Conservation (phyloP, 169 alveolate species). For the Babesia sp. region DNA sequence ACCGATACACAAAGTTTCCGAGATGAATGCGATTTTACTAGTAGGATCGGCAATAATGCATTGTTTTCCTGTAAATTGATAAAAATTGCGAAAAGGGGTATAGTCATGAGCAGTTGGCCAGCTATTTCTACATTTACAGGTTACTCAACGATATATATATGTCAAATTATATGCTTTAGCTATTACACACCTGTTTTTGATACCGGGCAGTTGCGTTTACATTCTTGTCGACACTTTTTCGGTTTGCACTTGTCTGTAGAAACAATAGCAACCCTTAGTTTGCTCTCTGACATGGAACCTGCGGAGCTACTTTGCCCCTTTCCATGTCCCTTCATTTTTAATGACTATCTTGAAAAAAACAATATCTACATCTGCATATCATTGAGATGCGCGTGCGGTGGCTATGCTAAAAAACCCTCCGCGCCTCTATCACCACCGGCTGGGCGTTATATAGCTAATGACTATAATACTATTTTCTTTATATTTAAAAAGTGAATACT, state of each 20-base stretch:
- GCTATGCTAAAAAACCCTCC: too few relatives aligned
- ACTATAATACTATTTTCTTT: too few relatives aligned
- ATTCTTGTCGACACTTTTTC: slow-evolving; percentile 95
- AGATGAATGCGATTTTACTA: slow-evolving; percentile 92
- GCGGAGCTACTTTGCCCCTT: slow-evolving; percentile 65
- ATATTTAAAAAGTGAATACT: too few relatives aligned
- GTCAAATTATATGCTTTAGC: background rate
- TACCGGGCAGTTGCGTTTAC: slow-evolving; percentile 87
- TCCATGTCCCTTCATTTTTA: slow-evolving; percentile 60
- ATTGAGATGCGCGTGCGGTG: too few relatives aligned
- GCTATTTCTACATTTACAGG: background rate
- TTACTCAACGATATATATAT: background rate
- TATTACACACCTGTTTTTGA: slow-evolving; percentile 57
- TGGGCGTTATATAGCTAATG: too few relatives aligned
- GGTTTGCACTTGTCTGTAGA: slow-evolving; percentile 98
- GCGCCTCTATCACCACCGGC: too few relatives aligned
- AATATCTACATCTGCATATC: too few relatives aligned
- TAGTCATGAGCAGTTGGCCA: background rate
- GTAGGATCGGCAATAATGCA: slow-evolving; percentile 96
- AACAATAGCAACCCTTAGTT: slow-evolving; percentile 96
- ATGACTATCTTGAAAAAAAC: too few relatives aligned
- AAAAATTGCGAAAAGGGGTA: slow-evolving; percentile 72
- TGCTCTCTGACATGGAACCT: slow-evolving; percentile 84
- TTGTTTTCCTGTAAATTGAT: slow-evolving; percentile 87
- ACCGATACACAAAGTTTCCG: slow-evolving; percentile 98